These are phyloP conservation scores for Didymella exigua DNA, from an alignment of 2,329 filamentous ascomycete species.

Conservation along the genomic window DNA sequence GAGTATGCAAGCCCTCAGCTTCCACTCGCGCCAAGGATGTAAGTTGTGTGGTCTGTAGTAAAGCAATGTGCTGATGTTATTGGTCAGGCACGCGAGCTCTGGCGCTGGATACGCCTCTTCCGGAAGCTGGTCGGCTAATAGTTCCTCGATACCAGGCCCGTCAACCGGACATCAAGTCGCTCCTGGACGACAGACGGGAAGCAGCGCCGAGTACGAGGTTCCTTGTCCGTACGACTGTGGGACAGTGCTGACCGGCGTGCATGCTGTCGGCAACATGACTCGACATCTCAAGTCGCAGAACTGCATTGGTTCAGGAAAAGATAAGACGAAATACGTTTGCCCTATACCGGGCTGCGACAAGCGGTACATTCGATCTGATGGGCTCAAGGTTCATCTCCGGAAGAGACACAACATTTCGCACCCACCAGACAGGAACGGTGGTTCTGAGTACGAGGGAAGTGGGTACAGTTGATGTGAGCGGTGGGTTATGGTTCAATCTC, in stretches of 20 bases:
- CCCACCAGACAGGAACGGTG: neutral
- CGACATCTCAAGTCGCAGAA: conserved; percentile 34
- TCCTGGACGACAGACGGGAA: neutral
- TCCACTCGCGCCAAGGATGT: neutral
- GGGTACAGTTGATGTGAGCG: neutral
- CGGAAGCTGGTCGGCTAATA: neutral
- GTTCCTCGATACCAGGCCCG: neutral
- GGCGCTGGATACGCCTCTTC: neutral
- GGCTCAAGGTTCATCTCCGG: conserved; percentile 25
- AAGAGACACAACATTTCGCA: conserved; percentile 23
- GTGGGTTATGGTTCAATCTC: neutral
- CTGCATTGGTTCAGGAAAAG: conserved; percentile 25
- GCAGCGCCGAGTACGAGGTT: conserved; percentile 11
- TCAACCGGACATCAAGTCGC: neutral
- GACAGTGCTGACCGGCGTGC: conserved; percentile 26
- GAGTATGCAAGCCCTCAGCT: neutral
- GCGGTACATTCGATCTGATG: conserved; percentile 37
- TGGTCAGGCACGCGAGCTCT: neutral
- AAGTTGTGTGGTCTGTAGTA: neutral
- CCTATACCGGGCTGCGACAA: conserved; percentile 26
- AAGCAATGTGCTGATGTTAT: neutral
- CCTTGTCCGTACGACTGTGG: conserved; percentile 33
- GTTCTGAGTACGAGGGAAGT: neutral
- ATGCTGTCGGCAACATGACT: conserved; percentile 38
- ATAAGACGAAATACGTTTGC: conserved; percentile 24